Evolutionary conservation across 2,329 filamentous ascomycete genomes (phyloP), one percentile per base, ranked within the genome.

Genomic region (Aspergillus viridinutans): DNA sequence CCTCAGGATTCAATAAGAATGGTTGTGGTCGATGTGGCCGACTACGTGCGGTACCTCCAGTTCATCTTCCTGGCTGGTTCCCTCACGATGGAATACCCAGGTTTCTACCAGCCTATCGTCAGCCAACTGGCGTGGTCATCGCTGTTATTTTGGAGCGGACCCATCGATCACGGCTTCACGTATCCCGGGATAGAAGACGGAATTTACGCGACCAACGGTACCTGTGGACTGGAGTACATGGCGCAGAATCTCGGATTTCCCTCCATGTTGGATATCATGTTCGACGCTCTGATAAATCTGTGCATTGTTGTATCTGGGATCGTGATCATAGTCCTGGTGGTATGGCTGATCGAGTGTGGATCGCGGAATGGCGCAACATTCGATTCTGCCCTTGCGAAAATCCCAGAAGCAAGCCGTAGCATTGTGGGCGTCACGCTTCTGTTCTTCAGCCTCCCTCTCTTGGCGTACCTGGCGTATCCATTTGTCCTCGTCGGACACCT

Each of bases 111-210:
- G 3, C 56, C 56, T 4, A 48, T 55, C 1, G 28, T 54, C 6
- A 58, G 60, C 50, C 45, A 59, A n/a, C 51, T 62, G 3, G 54
- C 56, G 9, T 62, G 60, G 60, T 61, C 60, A 17, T 62, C 60
- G 23, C 55, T 62, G 6, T 43, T 60, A 9, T 52, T 57, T 21
- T 29, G 25, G 17, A 61, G 58, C 35, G 58, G 60, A 35, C 60
- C 60, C 6, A 48, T 62, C 4, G 52, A 51, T 4, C 58, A 62
- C 48, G 43, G 54, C 17, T 62, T 62, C 47, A 49, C 20, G 6
- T 62, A 62, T 29, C 58, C 60, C 1, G 60, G 60, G 1, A 52
- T 61, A 1, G n/a, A 57, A 12, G 52, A 61, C 14, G 54, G 54
- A 4, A 43, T 62, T 1, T 62, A 58, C 12, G 8, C 52, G 2